Conservation (phyloP, 768 basidiomycete species). For the Dendrothele bispora region DNA sequence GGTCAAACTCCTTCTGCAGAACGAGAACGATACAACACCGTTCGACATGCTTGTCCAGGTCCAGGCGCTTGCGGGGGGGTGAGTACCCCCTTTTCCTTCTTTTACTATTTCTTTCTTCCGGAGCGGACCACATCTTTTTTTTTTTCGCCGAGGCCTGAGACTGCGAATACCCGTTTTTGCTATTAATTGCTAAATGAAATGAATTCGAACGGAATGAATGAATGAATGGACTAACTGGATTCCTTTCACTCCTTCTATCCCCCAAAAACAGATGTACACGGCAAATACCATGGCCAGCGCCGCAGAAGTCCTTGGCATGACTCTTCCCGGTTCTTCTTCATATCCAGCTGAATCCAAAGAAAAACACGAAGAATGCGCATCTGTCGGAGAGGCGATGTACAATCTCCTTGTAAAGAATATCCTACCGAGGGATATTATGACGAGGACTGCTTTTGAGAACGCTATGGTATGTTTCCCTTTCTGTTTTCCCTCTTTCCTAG, state of each 20-base stretch:
- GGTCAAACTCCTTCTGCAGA: conserved; percentile 86
- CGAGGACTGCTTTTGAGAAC: conserved; percentile 93
- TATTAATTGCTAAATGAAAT: no score
- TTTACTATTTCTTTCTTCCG: conserved; percentile 1
- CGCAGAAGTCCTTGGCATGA: conserved; percentile 94
- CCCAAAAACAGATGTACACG: conserved; percentile 99
- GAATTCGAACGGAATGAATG: no score
- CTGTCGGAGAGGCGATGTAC: conserved; percentile 80
- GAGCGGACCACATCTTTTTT: not conserved
- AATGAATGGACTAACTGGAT: no score
- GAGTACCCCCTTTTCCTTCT: conserved; percentile 30
- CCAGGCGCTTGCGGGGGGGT: conserved; percentile 98
- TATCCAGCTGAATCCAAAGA: conserved; percentile 93
- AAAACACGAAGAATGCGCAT: conserved; percentile 81
- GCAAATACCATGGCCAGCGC: conserved; percentile 99
- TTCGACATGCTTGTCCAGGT: conserved; percentile 95
- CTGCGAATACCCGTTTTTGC: not conserved
- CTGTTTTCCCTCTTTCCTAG: no score
- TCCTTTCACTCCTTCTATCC: no score
- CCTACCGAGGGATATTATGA: conserved; percentile 95
- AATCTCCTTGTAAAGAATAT: conserved; percentile 90
- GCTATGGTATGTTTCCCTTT: conserved; percentile 73
- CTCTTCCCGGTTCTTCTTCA: conserved; percentile 93
- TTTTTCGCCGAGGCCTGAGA: not conserved
- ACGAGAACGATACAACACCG: conserved; percentile 77